Base-by-base conservation (phyloP, 257 asterid genomes). In the Petrea volubilis region DNA sequence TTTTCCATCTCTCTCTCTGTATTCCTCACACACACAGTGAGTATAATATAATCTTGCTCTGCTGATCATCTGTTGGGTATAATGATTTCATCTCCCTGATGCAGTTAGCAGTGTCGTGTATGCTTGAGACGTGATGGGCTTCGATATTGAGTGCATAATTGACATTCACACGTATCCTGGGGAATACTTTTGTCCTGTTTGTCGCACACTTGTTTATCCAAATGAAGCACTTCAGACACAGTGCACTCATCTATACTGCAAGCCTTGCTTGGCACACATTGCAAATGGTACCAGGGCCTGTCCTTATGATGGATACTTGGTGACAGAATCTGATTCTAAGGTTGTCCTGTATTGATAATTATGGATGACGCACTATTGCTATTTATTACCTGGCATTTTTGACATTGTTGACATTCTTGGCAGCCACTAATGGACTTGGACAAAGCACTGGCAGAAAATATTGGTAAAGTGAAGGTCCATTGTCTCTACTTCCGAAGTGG, bases 281-380 rank as follows among this genome's bases (percentile, higher is more conserved):
- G 94, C 96, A 11, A 91, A 83, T 72, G 88, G 85, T 72, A 88
- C 72, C 84, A 83, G 64, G 75, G 92, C 97, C 43, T 94, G 97
- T 76, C 97, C 99, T n/a, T 94, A 91, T 72, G 99, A 91, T 74
- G 99, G 97, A 46, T 89, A 84, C 80, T 79, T 91, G 80, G 97
- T 91, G 62, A 86, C 96, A 1, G 97, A 94, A 77, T 80, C 89
- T 0, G 95, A 89, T 68, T 85, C 99, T 28, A 94, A 88, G 97
- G 99, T 94, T 68, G 67, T 78, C 38, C 36, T 15, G 15, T 64
- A 20, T 14, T 21, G 18, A 65, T 76, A 51, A 14, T 36, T 44
- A 20, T 76, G 52, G 55, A 53, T 67, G 60, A 62, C 10, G 7
- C 33, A 41, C n/a, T 73, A 13, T 28, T 36, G 66, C n/a, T 77